Evolutionary conservation across 352 stramenopile genomes (phyloP).

Genomic region (Pythium plurisporium): DNA sequence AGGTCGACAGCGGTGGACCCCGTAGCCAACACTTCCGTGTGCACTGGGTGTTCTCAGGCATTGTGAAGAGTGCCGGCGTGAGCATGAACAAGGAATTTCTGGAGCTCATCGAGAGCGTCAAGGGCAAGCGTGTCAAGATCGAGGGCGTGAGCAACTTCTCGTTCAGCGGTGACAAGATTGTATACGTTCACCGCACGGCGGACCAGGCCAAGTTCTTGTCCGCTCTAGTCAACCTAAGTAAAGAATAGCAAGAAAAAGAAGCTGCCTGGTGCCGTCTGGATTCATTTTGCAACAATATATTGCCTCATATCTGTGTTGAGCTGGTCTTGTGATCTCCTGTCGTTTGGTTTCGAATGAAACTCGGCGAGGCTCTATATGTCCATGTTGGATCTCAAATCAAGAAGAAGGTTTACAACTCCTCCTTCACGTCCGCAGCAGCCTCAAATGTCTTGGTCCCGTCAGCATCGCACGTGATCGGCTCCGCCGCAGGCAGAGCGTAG

Average conservation of each 20-base stretch:
- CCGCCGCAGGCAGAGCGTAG: constrained; percentile 39
- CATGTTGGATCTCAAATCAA: no score
- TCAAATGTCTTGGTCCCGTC: constrained; percentile 5
- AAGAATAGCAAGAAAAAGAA: constrained; percentile 36
- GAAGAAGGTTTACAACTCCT: constrained; percentile 35
- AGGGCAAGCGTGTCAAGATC: constrained; percentile 71
- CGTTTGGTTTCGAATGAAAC: neutral
- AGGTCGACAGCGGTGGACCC: constrained; percentile 76
- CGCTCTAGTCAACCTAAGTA: constrained; percentile 71
- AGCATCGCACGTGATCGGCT: constrained; percentile 30
- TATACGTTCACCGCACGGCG: constrained; percentile 84
- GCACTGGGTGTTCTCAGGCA: constrained; percentile 77
- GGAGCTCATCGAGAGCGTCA: constrained; percentile 80
- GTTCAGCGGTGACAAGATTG: constrained; percentile 85
- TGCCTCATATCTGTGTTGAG: constrained; percentile 6
- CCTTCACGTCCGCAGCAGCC: constrained; percentile 22
- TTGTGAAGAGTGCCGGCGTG: constrained; percentile 67
- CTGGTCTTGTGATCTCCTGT: neutral
- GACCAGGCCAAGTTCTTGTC: constrained; percentile 87
- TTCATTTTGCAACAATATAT: constrained; percentile 19
- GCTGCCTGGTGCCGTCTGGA: neutral
- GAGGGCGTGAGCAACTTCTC: constrained; percentile 87
- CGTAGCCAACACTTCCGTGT: constrained; percentile 85
- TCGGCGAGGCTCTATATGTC: neutral
- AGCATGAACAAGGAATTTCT: constrained; percentile 89